Base-by-base conservation (phyloP, 441 rosid species). In the Erodium chrysanthum region DNA sequence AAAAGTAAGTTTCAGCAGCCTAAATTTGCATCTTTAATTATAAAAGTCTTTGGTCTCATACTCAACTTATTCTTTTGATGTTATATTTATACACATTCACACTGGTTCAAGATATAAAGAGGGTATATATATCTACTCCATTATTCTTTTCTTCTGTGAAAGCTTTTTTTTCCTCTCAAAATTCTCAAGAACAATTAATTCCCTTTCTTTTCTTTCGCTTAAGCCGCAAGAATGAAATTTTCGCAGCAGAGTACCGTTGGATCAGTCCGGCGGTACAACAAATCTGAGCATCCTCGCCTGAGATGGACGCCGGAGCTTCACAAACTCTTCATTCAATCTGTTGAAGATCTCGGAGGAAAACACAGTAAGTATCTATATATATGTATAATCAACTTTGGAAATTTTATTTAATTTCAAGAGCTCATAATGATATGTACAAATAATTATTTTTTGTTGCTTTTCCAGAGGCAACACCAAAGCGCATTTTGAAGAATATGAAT, bases 251-350 rank as follows among this genome's bases (percentile, higher is more conserved):
- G 56, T 69, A 58, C 22, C 44, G 46, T 48, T 7, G 68, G 68
- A 44, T 0, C 4, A 0, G 74, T 76, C 15, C 75, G 85, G 56
- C 73, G 20, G 12, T 82, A 82, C 78, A 74, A 46, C 56, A 82
- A 79, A 64, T 79, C 85, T 9, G 69, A 77, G 18, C 33, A 64
- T 69, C 83, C 82, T 0, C 83, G 83, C 5, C 67, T 82, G 33
- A 74, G 81, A 12, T 82, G 85, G 85, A 77, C 82, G 20, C 76
- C 77, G 3, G 80, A 74, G 68, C 85, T 82, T 71, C 85, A 82
- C 62, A 61, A 68, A 11, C 78, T 59, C 35, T 82, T 82, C 46
- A 21, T 75, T 48, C 75, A 66, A 40, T 74, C 76, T 1, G 78
- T 79, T 44, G 74, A 72, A 6, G 29, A 42, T 46, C 85, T 82